These are phyloP conservation scores for Macrophomina pseudophaseolina DNA, from an alignment of 2,329 filamentous ascomycete genomes.

Conservation along the genomic window DNA sequence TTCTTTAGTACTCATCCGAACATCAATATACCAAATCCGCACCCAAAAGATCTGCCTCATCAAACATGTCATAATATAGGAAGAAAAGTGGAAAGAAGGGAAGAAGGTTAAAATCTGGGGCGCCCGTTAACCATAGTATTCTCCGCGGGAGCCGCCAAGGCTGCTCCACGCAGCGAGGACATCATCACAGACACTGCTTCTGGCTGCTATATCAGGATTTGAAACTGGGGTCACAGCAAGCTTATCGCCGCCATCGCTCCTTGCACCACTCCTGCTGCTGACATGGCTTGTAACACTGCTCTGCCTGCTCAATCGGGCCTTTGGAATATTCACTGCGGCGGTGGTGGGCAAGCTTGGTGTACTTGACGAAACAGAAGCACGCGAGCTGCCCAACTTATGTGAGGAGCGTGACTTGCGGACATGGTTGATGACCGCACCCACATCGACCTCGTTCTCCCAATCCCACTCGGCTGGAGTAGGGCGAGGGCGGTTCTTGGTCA, in stretches of 20 bases:
- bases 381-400: not conserved
- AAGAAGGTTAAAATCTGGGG: not conserved
- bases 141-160: conserved; percentile 42
- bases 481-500: not conserved
- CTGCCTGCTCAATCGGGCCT: conserved; percentile 1
- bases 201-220: conserved; percentile 18
- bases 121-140: not conserved
- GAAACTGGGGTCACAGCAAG: not conserved
- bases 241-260: not conserved
- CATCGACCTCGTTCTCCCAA: conserved; percentile 5
- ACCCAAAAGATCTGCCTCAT: not conserved
- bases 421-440: conserved; percentile 9
- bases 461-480: not conserved
- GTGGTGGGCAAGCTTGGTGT: not conserved
- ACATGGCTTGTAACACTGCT: conserved; percentile 23
- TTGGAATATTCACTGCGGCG: not conserved
- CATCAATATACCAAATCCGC: conserved; percentile 1
- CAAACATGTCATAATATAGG: not conserved
- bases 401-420: conserved; percentile 17
- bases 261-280: conserved; percentile 4
- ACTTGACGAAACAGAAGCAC: not conserved
- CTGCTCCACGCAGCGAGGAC: conserved; percentile 55
- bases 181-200: conserved; percentile 52
- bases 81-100: not conserved
- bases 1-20: not conserved